Evolutionary conservation across 139 green algal genomes (phyloP).

Genomic region (Micractinium conductrix): DNA sequence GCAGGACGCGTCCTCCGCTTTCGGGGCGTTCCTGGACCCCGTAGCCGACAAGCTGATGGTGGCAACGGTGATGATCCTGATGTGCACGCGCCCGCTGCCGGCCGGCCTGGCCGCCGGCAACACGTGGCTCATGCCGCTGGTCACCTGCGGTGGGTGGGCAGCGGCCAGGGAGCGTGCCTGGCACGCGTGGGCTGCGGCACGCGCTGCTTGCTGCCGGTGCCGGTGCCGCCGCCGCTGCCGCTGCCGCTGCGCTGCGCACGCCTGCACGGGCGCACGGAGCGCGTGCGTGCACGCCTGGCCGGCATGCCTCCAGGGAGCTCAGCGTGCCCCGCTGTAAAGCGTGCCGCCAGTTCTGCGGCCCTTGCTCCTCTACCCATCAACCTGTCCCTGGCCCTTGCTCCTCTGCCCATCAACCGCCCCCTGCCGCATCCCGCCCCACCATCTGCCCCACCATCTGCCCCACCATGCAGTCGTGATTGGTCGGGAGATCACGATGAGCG

Average conservation of each 20-base stretch:
- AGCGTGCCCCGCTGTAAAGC: no score
- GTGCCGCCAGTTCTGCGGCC: neutral
- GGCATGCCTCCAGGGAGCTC: no score
- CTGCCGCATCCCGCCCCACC: no score
- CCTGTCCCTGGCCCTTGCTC: no score
- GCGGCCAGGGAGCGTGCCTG: neutral
- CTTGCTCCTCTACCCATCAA: neutral
- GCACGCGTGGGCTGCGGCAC: neutral
- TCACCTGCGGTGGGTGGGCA: conserved; percentile 52
- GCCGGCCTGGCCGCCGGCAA: conserved; percentile 71
- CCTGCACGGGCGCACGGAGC: no score
- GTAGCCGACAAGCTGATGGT: conserved; percentile 98
- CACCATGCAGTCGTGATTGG: conserved; percentile 87
- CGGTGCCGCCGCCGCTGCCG: neutral
- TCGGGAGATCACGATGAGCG: conserved; percentile 93
- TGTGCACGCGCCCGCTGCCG: conserved; percentile 73
- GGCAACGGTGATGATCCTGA: conserved; percentile 77
- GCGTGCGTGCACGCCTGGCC: no score
- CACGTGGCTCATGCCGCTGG: conserved; percentile 75
- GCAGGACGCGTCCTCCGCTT: conserved; percentile 74
- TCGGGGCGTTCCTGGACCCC: conserved; percentile 96
- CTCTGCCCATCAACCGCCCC: no score
- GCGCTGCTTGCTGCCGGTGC: neutral
- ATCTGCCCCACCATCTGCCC: no score
- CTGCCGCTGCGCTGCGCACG: neutral